Percentiles rank a stretch among this genome's conserved stretches.
These are phyloP conservation scores for Xylariaceae sp. DNA, from an alignment of 2,329 filamentous ascomycete species.

Conservation along the genomic window DNA sequence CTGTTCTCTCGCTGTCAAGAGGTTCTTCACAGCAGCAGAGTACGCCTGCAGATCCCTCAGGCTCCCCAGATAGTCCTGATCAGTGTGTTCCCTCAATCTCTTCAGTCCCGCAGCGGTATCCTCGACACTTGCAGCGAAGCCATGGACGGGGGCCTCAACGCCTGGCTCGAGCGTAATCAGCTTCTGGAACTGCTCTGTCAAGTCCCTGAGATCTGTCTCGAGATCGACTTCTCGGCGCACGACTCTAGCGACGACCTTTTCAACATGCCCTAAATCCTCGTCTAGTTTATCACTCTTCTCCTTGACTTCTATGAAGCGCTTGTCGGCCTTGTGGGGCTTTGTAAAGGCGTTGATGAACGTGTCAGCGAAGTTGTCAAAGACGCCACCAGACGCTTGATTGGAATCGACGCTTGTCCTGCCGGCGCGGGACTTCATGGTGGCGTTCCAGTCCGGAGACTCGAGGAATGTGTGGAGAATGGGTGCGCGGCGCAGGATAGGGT, in stretches of 20 bases:
- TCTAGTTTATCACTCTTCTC: slow-evolving; percentile 92
- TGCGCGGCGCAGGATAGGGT: slow-evolving; percentile 83
- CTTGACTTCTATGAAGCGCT: slow-evolving; percentile 88
- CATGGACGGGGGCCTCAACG: slow-evolving; percentile 76
- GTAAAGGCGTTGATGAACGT: slow-evolving; percentile 96
- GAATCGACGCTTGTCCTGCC: slow-evolving; percentile 57
- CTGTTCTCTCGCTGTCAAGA: slow-evolving; percentile 91
- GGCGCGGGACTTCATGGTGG: slow-evolving; percentile 80
- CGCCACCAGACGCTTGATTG: slow-evolving; percentile 57
- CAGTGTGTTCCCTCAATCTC: slow-evolving; percentile 82
- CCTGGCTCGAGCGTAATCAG: slow-evolving; percentile 86
- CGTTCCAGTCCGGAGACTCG: slow-evolving; percentile 93
- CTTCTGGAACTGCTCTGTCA: slow-evolving; percentile 92
- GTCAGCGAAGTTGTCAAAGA: slow-evolving; percentile 94
- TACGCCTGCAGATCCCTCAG: slow-evolving; percentile 96
- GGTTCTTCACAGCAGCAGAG: slow-evolving; percentile 77
- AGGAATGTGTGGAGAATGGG: slow-evolving; percentile 84
- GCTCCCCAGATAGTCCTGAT: slow-evolving; percentile 91
- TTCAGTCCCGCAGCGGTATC: slow-evolving; percentile 77
- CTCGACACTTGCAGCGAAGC: slow-evolving; percentile 83
- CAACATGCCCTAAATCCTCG: slow-evolving; percentile 87
- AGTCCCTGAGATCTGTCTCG: slow-evolving; percentile 81
- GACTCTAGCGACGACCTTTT: slow-evolving; percentile 92
- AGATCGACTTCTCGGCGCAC: slow-evolving; percentile 84
- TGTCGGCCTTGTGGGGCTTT: slow-evolving; percentile 93